These are phyloP conservation scores for Penicillium paradoxum DNA, from an alignment of 495 filamentous ascomycete species.

Conservation along the genomic window DNA sequence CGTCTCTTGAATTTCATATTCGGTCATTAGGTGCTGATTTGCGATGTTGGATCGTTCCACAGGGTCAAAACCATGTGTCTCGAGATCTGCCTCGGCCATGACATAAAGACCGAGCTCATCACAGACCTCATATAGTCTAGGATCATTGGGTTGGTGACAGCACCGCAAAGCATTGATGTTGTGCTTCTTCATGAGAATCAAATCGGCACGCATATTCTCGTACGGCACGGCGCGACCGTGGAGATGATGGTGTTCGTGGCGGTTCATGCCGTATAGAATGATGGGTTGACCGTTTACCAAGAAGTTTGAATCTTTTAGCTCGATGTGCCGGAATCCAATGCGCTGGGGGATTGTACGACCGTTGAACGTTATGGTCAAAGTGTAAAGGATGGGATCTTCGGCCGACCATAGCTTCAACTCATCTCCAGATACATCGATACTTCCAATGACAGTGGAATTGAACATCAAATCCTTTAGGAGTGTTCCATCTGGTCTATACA, in stretches of 20 bases:
- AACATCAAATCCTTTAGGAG: background rate
- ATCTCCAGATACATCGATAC: background rate
- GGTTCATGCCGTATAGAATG: constrained; percentile 56
- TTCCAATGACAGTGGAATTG: background rate
- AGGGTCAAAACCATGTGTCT: constrained; percentile 59
- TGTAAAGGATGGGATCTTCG: constrained; percentile 57
- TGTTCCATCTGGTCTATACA: constrained; percentile 2
- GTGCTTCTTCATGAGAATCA: constrained; percentile 61
- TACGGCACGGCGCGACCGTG: constrained; percentile 55
- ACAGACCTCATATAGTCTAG: constrained; percentile 52
- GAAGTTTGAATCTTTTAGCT: constrained; percentile 51
- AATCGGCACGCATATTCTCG: constrained; percentile 51
- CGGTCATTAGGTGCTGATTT: constrained; percentile 37
- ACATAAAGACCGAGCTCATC: constrained; percentile 66
- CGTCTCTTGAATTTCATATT: constrained; percentile 51
- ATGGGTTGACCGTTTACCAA: constrained; percentile 55
- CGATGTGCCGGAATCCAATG: constrained; percentile 56
- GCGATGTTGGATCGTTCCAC: constrained; percentile 41
- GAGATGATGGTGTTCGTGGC: constrained; percentile 58
- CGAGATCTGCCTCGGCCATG: constrained; percentile 67
- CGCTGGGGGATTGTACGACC: constrained; percentile 34
- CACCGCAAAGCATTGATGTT: constrained; percentile 63
- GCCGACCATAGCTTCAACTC: constrained; percentile 48
- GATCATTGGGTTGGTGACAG: constrained; percentile 58
- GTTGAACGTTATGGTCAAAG: constrained; percentile 34